A percentile compares a stretch with the other conserved stretches of the same genome.
Evolutionary conservation across 768 basidiomycete genomes (phyloP).

Genomic region (Tephrocybe sp.): DNA sequence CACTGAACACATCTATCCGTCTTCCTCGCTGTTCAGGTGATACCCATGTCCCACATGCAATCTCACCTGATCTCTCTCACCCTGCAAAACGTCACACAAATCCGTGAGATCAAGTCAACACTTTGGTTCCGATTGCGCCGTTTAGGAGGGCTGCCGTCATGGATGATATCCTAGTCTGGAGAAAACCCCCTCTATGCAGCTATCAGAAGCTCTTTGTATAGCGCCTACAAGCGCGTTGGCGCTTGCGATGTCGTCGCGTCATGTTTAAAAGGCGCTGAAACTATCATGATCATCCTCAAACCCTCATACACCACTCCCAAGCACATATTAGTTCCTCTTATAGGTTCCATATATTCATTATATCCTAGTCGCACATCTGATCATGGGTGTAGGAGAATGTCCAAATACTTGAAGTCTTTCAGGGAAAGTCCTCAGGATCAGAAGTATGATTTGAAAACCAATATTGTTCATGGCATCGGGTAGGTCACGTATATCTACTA

Average conservation of each 20-base stretch:
- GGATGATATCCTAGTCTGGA: too few species aligned
- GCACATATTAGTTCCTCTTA: not conserved
- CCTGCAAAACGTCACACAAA: too few species aligned
- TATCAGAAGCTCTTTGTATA: not conserved
- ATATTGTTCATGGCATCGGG: slow-evolving; percentile 2
- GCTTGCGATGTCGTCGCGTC: too few species aligned
- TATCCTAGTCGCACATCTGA: not conserved
- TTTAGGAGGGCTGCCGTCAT: too few species aligned
- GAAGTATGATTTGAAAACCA: not conserved
- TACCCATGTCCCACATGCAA: too few species aligned
- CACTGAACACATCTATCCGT: too few species aligned
- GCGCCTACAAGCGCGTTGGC: not conserved
- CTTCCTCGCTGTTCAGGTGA: too few species aligned
- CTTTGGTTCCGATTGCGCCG: too few species aligned
- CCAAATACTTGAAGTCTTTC: not conserved
- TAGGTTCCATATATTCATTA: not conserved
- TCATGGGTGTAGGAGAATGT: not conserved
- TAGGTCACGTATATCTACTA: not conserved
- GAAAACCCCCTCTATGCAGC: not conserved
- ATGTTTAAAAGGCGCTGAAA: not conserved
- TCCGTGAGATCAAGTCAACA: too few species aligned
- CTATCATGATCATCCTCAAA: not conserved
- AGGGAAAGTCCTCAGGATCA: not conserved
- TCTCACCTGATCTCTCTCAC: too few species aligned
- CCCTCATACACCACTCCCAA: not conserved